Percentiles rank a stretch among this genome's conserved stretches.
Conservation (phyloP, 345 rosid species). For the Salix caprea region DNA sequence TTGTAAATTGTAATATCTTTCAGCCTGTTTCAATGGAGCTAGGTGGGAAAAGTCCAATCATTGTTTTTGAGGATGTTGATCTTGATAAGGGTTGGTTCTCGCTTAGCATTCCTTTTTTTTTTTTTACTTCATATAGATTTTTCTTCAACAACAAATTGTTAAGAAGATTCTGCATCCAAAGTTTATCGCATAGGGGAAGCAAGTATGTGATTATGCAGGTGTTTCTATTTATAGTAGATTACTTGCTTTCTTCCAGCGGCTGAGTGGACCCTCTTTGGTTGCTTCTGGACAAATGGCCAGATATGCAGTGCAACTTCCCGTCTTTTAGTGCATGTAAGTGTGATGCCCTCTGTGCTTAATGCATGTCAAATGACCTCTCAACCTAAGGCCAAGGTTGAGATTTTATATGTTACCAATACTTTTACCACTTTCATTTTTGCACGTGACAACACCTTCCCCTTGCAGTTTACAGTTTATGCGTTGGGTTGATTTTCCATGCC, state of each 20-base stretch:
- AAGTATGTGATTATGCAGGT: background rate
- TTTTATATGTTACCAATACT: background rate
- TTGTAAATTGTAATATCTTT: slow-evolving; percentile 18
- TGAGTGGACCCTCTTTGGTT: slow-evolving; percentile 82
- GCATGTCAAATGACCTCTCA: background rate
- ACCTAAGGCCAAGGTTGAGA: background rate
- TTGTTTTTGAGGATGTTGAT: slow-evolving; percentile 90
- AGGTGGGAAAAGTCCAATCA: slow-evolving; percentile 91
- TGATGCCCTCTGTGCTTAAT: background rate
- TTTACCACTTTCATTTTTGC: background rate
- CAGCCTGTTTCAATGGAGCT: slow-evolving; percentile 96
- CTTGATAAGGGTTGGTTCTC: slow-evolving; percentile 67
- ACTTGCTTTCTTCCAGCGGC: slow-evolving; percentile 51
- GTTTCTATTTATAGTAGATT: background rate
- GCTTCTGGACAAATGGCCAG: slow-evolving; percentile 98
- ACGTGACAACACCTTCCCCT: background rate
- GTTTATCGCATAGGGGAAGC: background rate
- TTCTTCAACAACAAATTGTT: slow-evolving; percentile 11
- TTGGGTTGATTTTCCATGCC: background rate
- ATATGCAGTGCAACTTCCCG: slow-evolving; percentile 99
- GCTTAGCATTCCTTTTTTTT: slow-evolving; percentile 2
- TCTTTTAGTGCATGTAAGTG: slow-evolving; percentile 79
- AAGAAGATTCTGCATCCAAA: slow-evolving; percentile 3
- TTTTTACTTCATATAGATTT: background rate
- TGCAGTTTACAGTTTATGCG: background rate